A percentile compares a stretch with the other conserved stretches of the same genome.
phyloP scores from a whole-genome alignment of 2,329 filamentous ascomycete species.

The Colletotrichum godetiae region DNA sequence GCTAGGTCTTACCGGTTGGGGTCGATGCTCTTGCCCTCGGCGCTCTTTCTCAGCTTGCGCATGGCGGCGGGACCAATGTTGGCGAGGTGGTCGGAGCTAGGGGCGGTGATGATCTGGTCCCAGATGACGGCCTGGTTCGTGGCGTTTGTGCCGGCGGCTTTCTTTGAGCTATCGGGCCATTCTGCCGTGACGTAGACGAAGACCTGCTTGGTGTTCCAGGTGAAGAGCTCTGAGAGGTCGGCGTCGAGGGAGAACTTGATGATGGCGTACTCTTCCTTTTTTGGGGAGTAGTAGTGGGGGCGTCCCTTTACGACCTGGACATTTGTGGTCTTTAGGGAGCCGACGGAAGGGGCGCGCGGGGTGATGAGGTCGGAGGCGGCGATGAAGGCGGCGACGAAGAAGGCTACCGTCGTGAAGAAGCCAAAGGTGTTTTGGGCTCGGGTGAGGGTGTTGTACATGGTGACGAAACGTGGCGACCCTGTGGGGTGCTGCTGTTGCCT shows the following conservation, averaged over 20 bases:
- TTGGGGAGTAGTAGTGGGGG: conserved; percentile 94
- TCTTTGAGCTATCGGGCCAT: conserved; percentile 59
- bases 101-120: conserved; percentile 91
- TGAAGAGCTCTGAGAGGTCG: conserved; percentile 92
- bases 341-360: conserved; percentile 74
- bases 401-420: conserved; percentile 96
- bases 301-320: conserved; percentile 91
- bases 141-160: conserved; percentile 47
- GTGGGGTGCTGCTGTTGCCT: neutral
- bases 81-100: conserved; percentile 71
- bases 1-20: conserved; percentile 60
- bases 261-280: conserved; percentile 95
- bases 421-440: conserved; percentile 94
- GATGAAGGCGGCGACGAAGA: conserved; percentile 82
- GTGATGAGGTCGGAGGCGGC: conserved; percentile 81
- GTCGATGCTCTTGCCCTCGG: conserved; percentile 70
- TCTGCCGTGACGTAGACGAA: conserved; percentile 95
- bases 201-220: conserved; percentile 99
- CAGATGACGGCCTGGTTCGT: conserved; percentile 88
- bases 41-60: conserved; percentile 71
- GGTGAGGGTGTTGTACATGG: conserved; percentile 89
- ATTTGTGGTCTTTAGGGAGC: conserved; percentile 74
- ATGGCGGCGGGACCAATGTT: conserved; percentile 70
- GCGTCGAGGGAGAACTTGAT: conserved; percentile 94
- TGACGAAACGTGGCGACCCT: conserved; percentile 35